Evolutionary conservation across 495 filamentous ascomycete genomes (phyloP).

Genomic region (Aspergillus carlsbadensis): DNA sequence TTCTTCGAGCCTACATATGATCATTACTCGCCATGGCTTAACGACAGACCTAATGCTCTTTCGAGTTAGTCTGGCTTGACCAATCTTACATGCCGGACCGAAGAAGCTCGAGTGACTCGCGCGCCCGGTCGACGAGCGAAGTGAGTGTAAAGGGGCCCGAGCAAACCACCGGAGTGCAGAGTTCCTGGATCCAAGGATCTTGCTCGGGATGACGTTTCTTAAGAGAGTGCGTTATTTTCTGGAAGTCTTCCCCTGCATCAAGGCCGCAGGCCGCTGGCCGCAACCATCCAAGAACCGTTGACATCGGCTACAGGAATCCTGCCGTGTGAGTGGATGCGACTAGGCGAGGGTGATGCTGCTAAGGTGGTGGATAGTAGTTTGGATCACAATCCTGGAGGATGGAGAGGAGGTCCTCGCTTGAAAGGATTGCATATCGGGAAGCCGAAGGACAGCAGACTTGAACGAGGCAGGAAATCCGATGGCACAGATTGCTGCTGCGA

Average conservation of each 20-base stretch:
- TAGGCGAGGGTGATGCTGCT: background rate
- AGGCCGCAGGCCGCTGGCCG: too few relatives aligned
- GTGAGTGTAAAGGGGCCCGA: background rate
- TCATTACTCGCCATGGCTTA: background rate
- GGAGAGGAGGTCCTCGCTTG: background rate
- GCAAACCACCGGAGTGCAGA: slow-evolving; percentile 1
- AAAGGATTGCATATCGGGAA: slow-evolving; percentile 13
- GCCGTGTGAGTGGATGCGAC: slow-evolving; percentile 1
- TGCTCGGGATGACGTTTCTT: background rate
- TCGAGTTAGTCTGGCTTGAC: background rate
- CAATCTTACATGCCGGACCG: background rate
- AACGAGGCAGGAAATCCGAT: slow-evolving; percentile 10
- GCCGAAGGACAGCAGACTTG: slow-evolving; percentile 3
- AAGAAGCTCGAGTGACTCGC: background rate
- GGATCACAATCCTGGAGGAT: slow-evolving; percentile 5
- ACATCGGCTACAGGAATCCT: background rate
- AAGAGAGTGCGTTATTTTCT: slow-evolving; percentile 14
- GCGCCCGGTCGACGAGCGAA: background rate
- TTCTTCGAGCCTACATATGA: background rate
- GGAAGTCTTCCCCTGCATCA: slow-evolving; percentile 12
- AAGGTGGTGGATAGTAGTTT: background rate
- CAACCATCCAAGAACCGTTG: background rate
- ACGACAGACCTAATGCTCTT: background rate
- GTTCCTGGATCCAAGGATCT: background rate
- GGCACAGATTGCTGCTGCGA: background rate